Base-by-base conservation (phyloP, 805 yeast species). In the Kodamaea neixiangensis region DNA sequence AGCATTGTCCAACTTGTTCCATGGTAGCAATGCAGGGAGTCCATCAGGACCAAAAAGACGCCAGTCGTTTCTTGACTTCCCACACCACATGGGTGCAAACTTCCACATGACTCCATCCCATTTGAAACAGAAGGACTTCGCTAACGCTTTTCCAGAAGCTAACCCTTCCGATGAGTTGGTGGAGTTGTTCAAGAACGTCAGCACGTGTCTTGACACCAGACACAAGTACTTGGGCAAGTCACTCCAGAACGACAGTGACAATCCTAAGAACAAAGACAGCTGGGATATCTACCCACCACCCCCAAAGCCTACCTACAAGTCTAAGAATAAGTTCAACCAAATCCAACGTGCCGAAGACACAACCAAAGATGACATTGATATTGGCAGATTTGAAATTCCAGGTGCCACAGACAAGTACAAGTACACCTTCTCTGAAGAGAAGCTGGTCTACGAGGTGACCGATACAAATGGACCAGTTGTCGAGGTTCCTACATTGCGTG, bases 211-310 rank as follows among this genome's bases (percentile, higher is more conserved):
- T 53, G 82, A 80, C 10, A 63, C 89, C 54, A 83, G 99, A 65
- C 83, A 80, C 58, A 87, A 85, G 62, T 94, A 93, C 66, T 86
- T 87, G 68, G 60, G 68, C 2, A 57, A 81, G 9, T 90, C 97
- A 0, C 57, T 81, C 48, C 99, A 94, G 71, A 47, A 54, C 4
- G 87, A 86, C 42, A 64, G 70, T 34, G 87, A 84, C 59, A 94
- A 94, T 67, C 99, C 99, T 1, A 91, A 93, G 64, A 93, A 96
- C 68, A 63, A 60, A 20, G 71, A 69, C 11, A 70, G 66, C 37
- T 94, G 98, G 98, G 64, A 64, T 13, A 84, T 94, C 46, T 93
- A 92, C 64, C 99, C 99, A 0, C 82, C 85, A 9, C 97, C 98
- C 1, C 99, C 99, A 11, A 83, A 83, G 57, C 97, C 99, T 2